Conservation (phyloP, 257 asterid species). For the Scutellaria baicalensis region DNA sequence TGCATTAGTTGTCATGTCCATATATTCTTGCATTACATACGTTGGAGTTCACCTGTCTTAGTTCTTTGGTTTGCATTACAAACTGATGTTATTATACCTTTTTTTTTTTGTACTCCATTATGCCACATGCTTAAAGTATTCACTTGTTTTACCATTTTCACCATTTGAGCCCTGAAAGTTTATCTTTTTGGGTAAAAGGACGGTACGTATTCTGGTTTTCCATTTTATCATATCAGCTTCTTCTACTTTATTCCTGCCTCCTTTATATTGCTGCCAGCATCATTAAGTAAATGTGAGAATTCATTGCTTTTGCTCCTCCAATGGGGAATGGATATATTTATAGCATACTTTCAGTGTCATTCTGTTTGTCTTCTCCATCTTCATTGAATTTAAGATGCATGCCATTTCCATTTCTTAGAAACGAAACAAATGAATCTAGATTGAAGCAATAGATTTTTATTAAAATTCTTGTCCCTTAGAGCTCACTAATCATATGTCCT, state of each 20-base stretch:
- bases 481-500: background rate
- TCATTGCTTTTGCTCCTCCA: background rate
- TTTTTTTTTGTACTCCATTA: background rate
- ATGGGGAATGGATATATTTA: background rate
- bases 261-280: background rate
- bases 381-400: background rate
- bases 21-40: background rate
- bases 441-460: background rate
- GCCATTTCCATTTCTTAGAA: background rate
- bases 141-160: background rate
- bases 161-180: background rate
- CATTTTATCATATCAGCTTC: background rate
- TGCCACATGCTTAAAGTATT: background rate
- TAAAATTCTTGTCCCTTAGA: background rate
- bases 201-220: background rate
- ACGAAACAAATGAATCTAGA: background rate
- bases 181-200: background rate
- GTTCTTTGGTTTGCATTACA: background rate
- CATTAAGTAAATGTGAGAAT: background rate
- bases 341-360: background rate
- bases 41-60: background rate
- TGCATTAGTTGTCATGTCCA: background rate
- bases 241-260: background rate
- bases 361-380: background rate
- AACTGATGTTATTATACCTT: background rate